Evolutionary conservation across 495 filamentous ascomycete species (phyloP), one percentile per base, ranked within the genome.

Genomic region (Penicillium waksmanii): DNA sequence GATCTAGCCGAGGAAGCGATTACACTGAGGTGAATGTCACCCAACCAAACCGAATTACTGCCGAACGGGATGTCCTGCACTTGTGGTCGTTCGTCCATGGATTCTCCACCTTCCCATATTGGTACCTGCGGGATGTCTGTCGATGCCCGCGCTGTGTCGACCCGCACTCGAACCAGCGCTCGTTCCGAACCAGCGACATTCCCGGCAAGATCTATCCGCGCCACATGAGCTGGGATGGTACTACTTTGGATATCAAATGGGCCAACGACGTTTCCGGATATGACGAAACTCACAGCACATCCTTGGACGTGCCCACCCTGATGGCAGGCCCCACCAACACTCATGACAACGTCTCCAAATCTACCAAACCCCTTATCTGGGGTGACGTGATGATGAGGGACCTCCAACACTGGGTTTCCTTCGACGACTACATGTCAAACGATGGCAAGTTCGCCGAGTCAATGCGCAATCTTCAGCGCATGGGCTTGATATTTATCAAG

Each of bases 101-200:
- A n/a, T 48, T 12, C 46, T 12, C 46, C 21, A 19, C 17, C 6
- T 34, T 67, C 15, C 56, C 61, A n/a, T 66, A 72, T 34, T 53
- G 84, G 48, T 88, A 85, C 69, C 82, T 96, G 17, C 89, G 93
- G 33, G 93, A 98, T 67, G 66, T 82, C 40, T 98, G 94, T 70
- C 64, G 77, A 38, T 97, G 94, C 64, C 67, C 79, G 3, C 61
- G 21, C 3, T 97, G 94, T 72, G 81, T 94, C 42, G 86, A 96
- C 71, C 82, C 83, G 2, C 83, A 88, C 54, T 93, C 92, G 0
- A 89, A 85, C 55, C 94, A 98, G 67, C 93, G 94, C 72, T 85
- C 82, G 33, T 93, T 94, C 73, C 80, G 87, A 23, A 89, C 89
- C 0, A 76, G 78, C 44, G 89, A 96, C 40, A 87, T 97, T 27